Evolutionary conservation across 805 yeast species (phyloP).

Genomic region (Teunomyces funiuensis): DNA sequence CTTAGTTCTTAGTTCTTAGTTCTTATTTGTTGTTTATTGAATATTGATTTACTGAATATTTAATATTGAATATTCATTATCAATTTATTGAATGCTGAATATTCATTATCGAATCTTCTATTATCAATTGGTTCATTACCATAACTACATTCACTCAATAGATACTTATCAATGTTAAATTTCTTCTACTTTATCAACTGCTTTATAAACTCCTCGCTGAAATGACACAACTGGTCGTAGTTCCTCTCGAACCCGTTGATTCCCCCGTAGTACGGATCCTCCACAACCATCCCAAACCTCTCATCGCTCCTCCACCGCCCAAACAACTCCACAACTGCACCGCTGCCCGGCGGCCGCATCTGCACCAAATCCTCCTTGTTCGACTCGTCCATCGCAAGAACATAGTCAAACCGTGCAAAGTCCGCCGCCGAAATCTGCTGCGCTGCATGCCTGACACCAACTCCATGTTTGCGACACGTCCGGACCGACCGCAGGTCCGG

Average conservation of each 20-base stretch:
- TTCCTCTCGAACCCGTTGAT: slow-evolving; percentile 76
- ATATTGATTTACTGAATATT: too few species aligned
- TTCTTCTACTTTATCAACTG: too few species aligned
- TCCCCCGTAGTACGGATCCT: slow-evolving; percentile 94
- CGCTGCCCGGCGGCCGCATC: slow-evolving; percentile 51
- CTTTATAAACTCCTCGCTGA: slow-evolving; percentile 67
- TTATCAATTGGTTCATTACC: too few species aligned
- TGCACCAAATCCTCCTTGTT: slow-evolving; percentile 52
- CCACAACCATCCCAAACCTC: slow-evolving; percentile 57
- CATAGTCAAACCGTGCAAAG: slow-evolving; percentile 61
- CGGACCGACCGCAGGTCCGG: slow-evolving; percentile 77
- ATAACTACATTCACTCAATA: too few species aligned
- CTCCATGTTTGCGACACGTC: slow-evolving; percentile 68
- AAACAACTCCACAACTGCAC: slow-evolving; percentile 58
- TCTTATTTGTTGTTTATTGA: too few species aligned
- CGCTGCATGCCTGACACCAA: slow-evolving; percentile 72
- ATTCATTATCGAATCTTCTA: too few species aligned
- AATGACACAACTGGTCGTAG: slow-evolving; percentile 71
- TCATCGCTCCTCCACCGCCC: slow-evolving; percentile 73
- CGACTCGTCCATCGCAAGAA: slow-evolving; percentile 70
- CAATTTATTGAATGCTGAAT: too few species aligned
- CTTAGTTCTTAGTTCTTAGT: too few species aligned
- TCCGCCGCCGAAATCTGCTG: slow-evolving; percentile 60
- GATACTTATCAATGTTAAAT: too few species aligned
- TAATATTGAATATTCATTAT: too few species aligned